These are phyloP conservation scores for Hordeum marinum DNA, from an alignment of 176 grass and related monocot species.

Conservation along the genomic window DNA sequence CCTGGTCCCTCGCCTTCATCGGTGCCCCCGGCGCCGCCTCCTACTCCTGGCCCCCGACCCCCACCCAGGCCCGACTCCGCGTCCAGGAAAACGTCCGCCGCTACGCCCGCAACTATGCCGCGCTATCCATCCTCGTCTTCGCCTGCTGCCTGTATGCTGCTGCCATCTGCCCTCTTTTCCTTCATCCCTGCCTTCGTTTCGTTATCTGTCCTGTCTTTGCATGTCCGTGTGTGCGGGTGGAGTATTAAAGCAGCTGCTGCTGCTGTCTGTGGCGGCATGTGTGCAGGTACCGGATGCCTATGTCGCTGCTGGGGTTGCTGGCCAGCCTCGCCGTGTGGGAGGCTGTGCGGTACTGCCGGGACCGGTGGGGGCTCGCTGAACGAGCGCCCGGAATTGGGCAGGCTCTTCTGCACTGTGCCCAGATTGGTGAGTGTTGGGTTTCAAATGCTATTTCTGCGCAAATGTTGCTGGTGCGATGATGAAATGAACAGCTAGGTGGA, in stretches of 20 bases:
- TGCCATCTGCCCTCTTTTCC: background rate
- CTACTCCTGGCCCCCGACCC: slow-evolving; percentile 79
- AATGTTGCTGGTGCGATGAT: background rate
- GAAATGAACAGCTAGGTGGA: background rate
- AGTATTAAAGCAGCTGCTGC: background rate
- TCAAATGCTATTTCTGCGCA: background rate
- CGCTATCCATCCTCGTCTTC: slow-evolving; percentile 67
- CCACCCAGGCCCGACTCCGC: slow-evolving; percentile 73
- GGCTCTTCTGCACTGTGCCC: slow-evolving; percentile 27
- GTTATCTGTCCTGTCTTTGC: background rate
- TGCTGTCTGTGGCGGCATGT: background rate
- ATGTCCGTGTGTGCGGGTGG: background rate
- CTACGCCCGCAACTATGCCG: slow-evolving; percentile 79
- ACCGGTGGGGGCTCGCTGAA: slow-evolving; percentile 44
- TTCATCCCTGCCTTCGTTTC: background rate
- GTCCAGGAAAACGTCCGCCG: slow-evolving; percentile 92
- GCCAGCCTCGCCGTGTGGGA: slow-evolving; percentile 70
- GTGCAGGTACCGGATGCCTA: slow-evolving; percentile 79
- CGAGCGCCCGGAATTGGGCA: slow-evolving; percentile 45
- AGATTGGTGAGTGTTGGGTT: slow-evolving; percentile 50
- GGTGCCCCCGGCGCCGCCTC: slow-evolving; percentile 36
- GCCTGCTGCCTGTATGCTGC: slow-evolving; percentile 69
- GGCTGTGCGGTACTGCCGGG: slow-evolving; percentile 49
- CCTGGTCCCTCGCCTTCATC: slow-evolving; percentile 78
- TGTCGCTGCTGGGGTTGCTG: slow-evolving; percentile 65